These are phyloP conservation scores for Schizonepeta tenuifolia DNA, from an alignment of 257 asterid species.

Conservation along the genomic window DNA sequence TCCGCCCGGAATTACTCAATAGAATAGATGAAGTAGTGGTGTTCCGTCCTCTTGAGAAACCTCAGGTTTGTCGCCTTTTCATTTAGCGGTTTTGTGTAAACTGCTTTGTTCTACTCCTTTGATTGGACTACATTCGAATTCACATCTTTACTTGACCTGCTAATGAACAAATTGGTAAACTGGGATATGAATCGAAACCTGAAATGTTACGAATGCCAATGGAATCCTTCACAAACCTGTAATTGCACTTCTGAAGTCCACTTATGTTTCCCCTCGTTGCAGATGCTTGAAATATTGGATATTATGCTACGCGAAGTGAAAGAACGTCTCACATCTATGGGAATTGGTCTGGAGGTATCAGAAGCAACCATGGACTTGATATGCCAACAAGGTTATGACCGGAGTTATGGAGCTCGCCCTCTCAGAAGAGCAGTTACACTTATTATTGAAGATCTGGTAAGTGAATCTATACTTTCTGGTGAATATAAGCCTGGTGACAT, in stretches of 20 bases:
- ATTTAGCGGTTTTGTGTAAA: not conserved
- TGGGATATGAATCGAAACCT: not conserved
- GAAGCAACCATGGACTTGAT: slow-evolving; percentile 68
- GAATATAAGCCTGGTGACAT: slow-evolving; percentile 67
- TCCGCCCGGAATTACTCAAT: slow-evolving; percentile 96
- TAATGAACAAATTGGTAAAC: not conserved
- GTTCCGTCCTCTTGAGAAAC: slow-evolving; percentile 88
- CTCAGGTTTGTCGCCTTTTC: slow-evolving; percentile 65
- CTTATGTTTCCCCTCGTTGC: slow-evolving; percentile 27
- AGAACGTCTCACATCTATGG: slow-evolving; percentile 65
- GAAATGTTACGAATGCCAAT: not conserved
- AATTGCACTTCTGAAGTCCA: slow-evolving; percentile 7
- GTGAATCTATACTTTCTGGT: slow-evolving; percentile 85
- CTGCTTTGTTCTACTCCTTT: slow-evolving; percentile 3
- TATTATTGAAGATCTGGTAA: slow-evolving; percentile 73
- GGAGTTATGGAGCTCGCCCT: slow-evolving; percentile 94
- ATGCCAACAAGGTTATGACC: slow-evolving; percentile 88
- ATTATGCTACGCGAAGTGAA: slow-evolving; percentile 85
- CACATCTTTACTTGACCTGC: slow-evolving; percentile 23
- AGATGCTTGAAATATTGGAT: slow-evolving; percentile 87
- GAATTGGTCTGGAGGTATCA: slow-evolving; percentile 85
- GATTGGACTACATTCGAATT: slow-evolving; percentile 3
- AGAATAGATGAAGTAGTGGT: slow-evolving; percentile 97
- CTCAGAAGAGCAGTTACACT: slow-evolving; percentile 86
- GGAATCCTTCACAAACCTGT: slow-evolving; percentile 9